Conservation (phyloP, 2,329 filamentous ascomycete genomes). For the Cadophora sp. region DNA sequence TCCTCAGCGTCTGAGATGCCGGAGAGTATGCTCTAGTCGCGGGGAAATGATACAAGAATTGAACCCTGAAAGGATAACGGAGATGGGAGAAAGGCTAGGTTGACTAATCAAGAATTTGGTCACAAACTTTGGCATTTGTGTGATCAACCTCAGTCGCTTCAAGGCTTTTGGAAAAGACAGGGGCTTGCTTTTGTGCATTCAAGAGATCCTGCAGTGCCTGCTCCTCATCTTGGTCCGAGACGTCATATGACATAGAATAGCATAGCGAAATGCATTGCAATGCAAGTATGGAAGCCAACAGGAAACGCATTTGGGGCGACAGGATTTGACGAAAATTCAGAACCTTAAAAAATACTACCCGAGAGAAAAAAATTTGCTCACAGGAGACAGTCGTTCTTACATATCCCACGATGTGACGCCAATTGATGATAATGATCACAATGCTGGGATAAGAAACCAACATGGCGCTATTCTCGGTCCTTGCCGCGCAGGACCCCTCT, state of each 20-base stretch:
- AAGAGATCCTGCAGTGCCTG: neutral
- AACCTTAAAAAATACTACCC: too few relatives aligned
- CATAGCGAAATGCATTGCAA: neutral
- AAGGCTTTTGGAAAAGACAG: neutral
- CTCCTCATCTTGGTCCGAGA: neutral
- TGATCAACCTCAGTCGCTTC: neutral
- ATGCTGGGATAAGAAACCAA: too few relatives aligned
- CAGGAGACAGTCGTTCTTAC: too few relatives aligned
- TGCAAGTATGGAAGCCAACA: neutral
- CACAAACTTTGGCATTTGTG: neutral
- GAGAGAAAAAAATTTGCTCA: too few relatives aligned
- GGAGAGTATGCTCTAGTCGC: too few relatives aligned
- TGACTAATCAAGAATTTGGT: neutral
- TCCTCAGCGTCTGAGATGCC: too few relatives aligned
- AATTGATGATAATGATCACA: too few relatives aligned
- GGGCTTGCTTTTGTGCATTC: neutral
- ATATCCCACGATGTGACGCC: too few relatives aligned
- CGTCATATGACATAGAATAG: neutral
- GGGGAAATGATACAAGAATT: too few relatives aligned
- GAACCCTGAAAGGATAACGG: too few relatives aligned
- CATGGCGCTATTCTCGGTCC: neutral
- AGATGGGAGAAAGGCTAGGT: neutral
- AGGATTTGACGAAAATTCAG: neutral
- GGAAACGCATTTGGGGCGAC: neutral
- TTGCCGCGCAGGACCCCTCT: neutral